Conservation (phyloP, 164 flowering plant genomes). For the Aristolochia contorta region DNA sequence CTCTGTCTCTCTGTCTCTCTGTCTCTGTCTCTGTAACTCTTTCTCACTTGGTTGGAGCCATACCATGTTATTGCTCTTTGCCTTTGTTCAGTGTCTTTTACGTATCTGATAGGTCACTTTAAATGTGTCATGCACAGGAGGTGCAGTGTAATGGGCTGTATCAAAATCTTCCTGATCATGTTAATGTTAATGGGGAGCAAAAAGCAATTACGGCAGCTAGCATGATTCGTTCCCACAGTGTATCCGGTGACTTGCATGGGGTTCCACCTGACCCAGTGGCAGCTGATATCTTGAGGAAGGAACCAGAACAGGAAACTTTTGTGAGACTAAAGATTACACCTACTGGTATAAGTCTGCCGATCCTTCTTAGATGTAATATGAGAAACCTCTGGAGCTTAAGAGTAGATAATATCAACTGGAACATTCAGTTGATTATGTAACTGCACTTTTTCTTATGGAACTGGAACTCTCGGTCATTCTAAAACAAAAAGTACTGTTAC, state of each 20-base stretch:
- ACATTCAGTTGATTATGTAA: too few relatives aligned
- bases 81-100: too few relatives aligned
- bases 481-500: too few relatives aligned
- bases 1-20: not conserved
- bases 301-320: slow-evolving; percentile 91
- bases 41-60: not conserved
- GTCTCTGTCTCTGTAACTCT: not conserved
- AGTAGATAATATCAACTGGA: too few relatives aligned
- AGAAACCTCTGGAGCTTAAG: too few relatives aligned
- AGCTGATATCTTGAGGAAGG: slow-evolving; percentile 93
- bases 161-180: slow-evolving; percentile 35
- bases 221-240: slow-evolving; percentile 92
- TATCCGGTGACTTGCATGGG: slow-evolving; percentile 95
- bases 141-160: slow-evolving; percentile 26
- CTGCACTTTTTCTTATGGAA: too few relatives aligned
- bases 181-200: slow-evolving; percentile 49
- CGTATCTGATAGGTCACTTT: not conserved
- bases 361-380: not conserved
- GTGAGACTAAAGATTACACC: slow-evolving; percentile 69
- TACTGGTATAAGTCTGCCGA: slow-evolving; percentile 34
- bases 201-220: slow-evolving; percentile 52
- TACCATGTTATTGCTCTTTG: not conserved
- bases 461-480: too few relatives aligned
- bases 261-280: slow-evolving; percentile 95
- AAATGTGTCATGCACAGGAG: slow-evolving; percentile 27